A percentile compares a stretch with the other conserved stretches of the same genome.
phyloP scores from a whole-genome alignment of 2,329 filamentous ascomycete species.

The Fusarium austroafricanum region DNA sequence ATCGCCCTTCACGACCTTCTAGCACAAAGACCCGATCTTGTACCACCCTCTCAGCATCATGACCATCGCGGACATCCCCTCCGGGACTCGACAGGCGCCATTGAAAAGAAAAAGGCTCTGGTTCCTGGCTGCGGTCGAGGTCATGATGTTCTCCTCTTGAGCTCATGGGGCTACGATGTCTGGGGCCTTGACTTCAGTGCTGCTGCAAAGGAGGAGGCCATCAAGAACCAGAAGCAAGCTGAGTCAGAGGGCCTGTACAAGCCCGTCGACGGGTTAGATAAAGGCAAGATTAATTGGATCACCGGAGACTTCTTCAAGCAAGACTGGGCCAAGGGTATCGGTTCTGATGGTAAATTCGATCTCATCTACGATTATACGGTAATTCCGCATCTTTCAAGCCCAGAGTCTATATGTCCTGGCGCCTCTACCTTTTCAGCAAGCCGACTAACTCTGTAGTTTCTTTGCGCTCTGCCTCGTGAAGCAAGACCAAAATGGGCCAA shows the following conservation, averaged over 20 bases:
- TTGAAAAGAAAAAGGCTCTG: constrained; percentile 62
- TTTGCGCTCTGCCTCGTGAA: constrained; percentile 69
- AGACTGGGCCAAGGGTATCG: constrained; percentile 62
- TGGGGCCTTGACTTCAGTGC: constrained; percentile 77
- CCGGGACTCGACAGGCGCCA: constrained; percentile 39
- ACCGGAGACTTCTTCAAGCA: constrained; percentile 75
- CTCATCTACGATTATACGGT: constrained; percentile 74
- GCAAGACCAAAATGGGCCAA: constrained; percentile 65
- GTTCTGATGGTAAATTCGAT: constrained; percentile 68
- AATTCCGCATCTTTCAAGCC: constrained; percentile 25
- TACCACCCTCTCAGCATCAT: constrained; percentile 52
- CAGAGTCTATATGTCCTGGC: constrained; percentile 3
- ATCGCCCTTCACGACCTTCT: constrained; percentile 66
- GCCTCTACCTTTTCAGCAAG: constrained; percentile 5
- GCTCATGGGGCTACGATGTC: constrained; percentile 80
- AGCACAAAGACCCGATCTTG: constrained; percentile 57
- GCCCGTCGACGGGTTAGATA: constrained; percentile 52
- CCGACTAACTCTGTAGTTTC: constrained; percentile 60
- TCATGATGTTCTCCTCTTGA: constrained; percentile 82
- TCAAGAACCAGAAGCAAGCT: constrained; percentile 55
- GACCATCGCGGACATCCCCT: constrained; percentile 48
- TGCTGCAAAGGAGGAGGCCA: constrained; percentile 58
- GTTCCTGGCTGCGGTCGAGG: constrained; percentile 87
- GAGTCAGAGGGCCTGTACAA: constrained; percentile 58
- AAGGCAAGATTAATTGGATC: constrained; percentile 67